Evolutionary conservation across 1,139 yeast species (phyloP).

Genomic region (Candida sanyaensis): DNA sequence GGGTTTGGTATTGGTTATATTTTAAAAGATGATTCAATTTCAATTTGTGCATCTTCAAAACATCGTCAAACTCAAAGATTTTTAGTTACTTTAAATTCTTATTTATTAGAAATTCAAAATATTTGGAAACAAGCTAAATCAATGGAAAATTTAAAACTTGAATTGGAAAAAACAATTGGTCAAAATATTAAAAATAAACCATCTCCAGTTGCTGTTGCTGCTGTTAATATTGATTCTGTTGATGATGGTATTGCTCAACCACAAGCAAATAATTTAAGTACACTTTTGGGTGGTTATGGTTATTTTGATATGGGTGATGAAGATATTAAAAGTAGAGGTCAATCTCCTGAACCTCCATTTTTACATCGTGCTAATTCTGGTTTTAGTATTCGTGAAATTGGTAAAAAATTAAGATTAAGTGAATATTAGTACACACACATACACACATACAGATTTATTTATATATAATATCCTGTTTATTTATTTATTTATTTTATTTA

Average conservation of each 20-base stretch:
- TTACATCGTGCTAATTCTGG: conserved; percentile 44
- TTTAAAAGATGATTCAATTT: conserved; percentile 79
- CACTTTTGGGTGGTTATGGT: conserved; percentile 78
- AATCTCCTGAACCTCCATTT: conserved; percentile 67
- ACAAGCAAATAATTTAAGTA: conserved; percentile 30
- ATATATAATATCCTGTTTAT: conserved; percentile 2
- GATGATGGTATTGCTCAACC: conserved; percentile 11
- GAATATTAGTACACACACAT: too few relatives aligned
- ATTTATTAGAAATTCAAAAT: conserved; percentile 59
- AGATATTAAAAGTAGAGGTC: conserved; percentile 67
- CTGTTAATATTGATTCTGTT: too few relatives aligned
- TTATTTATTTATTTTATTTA: too few relatives aligned
- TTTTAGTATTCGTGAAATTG: conserved; percentile 62
- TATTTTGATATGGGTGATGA: conserved; percentile 76
- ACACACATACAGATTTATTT: too few relatives aligned
- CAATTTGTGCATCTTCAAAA: conserved; percentile 86
- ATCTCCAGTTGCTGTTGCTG: conserved; percentile 4
- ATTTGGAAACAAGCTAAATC: conserved; percentile 48
- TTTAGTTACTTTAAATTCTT: conserved; percentile 70
- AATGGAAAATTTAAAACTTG: conserved; percentile 6
- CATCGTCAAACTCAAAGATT: conserved; percentile 89
- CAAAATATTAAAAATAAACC: neutral
- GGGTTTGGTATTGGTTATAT: conserved; percentile 94
- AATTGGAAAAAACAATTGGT: conserved; percentile 1
- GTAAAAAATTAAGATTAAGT: conserved; percentile 70